Base-by-base conservation (phyloP, 345 rosid genomes). In the Linum usitatissimum region DNA sequence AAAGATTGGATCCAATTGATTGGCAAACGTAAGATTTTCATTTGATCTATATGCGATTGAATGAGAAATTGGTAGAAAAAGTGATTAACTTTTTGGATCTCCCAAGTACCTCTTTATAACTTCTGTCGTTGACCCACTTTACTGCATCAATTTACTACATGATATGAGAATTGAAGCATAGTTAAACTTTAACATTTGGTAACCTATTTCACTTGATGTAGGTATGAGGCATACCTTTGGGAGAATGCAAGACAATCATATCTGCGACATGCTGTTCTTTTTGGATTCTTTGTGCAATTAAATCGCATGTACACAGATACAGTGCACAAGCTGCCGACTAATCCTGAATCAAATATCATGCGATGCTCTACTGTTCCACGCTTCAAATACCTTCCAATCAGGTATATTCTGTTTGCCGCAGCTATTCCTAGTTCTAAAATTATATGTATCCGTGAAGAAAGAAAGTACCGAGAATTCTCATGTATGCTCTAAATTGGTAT, bases 201-300 rank as follows among this genome's bases (percentile, higher is more conserved):
- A 23, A 38, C 61, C 21, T 60, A 18, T 55, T 60, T 59, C 54
- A 61, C 61, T 60, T 6, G 6, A 53, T 55, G 18, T 53, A 92
- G 97, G 84, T 92, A 86, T 64, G 96, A 93, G 82, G 90, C 96
- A 63, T 88, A 84, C 76, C 84, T 93, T 34, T 83, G 96, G 94
- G 99, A 86, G 76, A 93, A 90, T 73, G 97, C 82, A 81, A 88
- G 73, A 73, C 97, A 87, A 71, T 81, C 96, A 18, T 93, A 90
- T 71, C 77, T 90, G 51, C 83, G 87, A 42, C 95, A 93, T 74
- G 96, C 99, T 68, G 97, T 93, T 66, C 92, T 93, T 72, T 93
- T 93, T 75, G 99, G 97, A 58, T 90, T 93, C 80, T 90, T 93
- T 78, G 96, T 93, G 79, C 99, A 93, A 73, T 87, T 93, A 66